Base-by-base conservation (phyloP, 305 asterid species). In the Solanum hybrid region DNA sequence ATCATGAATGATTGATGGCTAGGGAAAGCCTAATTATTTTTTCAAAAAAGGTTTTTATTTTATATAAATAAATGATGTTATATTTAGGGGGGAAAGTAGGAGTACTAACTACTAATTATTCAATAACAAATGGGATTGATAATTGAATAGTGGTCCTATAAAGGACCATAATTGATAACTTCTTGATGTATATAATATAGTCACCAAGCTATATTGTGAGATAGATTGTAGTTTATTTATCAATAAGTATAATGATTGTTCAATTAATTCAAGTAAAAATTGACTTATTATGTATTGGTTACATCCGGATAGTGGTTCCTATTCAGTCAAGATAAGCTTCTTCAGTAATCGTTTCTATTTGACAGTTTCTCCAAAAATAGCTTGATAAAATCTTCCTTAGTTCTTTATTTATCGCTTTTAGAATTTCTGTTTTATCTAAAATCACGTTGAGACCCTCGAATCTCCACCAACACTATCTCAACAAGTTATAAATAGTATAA, bases 131-230 rank as follows among this genome's bases (percentile, higher is more conserved):
- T 87, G 82, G 82, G 89, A 37, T 71, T 87, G 60, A 87, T 51
- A 85, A 87, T 34, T 87, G 82, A 87, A 87, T 26, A 42, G 79
- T 56, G 89, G 86, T 51, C 86, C 89, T 31, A 77, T 34, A 46
- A 78, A 34, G 76, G 36, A 31, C 64, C 42, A 88, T 51, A 9
- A 88, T 88, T 10, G 32, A 88, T 77, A 60, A 87, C 31, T 87
- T 75, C 37, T 22, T 16, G 7, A 71, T 34, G 14, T 86, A 34
- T 86, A 64, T 36, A 69, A 72, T 87, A 71, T 71, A 71, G 71
- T 87, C 69, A 27, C 71, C 22, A 37, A 87, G 64, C 69, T 86
- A 86, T 56, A 75, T 37, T 71, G 75, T 9, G 38, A 82, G 11
- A 38, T 75, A 38, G 60, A 72, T 71, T 37, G 82, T 37, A 87